Evolutionary conservation across 805 yeast genomes (phyloP).

Genomic region (Ascoidea rubescens): DNA sequence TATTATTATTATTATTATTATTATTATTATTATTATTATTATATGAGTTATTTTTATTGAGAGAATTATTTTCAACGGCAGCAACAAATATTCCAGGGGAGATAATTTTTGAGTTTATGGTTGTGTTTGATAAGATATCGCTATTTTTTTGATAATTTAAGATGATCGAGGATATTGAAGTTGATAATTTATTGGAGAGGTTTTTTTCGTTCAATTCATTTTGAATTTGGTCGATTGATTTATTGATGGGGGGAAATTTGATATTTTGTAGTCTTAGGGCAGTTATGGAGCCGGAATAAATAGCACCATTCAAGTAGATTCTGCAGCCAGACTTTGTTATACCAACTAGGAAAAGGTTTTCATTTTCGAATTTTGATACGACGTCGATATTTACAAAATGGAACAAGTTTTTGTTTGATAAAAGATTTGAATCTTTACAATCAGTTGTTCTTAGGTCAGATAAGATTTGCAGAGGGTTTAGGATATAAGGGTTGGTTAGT

Average conservation of each 20-base stretch:
- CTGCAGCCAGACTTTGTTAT: conserved; percentile 78
- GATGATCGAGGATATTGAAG: conserved; percentile 13
- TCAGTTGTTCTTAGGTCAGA: conserved; percentile 27
- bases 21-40: conserved; percentile 15
- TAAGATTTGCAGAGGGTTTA: conserved; percentile 23
- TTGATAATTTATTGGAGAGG: conserved; percentile 16
- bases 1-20: conserved; percentile 3
- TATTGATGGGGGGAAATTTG: conserved; percentile 41
- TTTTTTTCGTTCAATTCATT: conserved; percentile 15
- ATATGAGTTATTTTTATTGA: not conserved
- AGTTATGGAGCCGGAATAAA: conserved; percentile 20
- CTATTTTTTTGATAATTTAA: conserved; percentile 42
- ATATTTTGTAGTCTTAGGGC: conserved; percentile 33
- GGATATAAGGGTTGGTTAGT: conserved; percentile 25
- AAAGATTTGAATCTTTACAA: conserved; percentile 38
- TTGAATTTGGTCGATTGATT: conserved; percentile 14
- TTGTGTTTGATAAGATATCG: conserved; percentile 39
- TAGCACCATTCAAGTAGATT: conserved; percentile 35
- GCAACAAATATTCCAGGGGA: conserved; percentile 84
- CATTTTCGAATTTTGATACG: conserved; percentile 51
- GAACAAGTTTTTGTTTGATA: conserved; percentile 35
- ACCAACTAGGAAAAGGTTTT: conserved; percentile 60
- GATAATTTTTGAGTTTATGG: conserved; percentile 44
- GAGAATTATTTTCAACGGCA: conserved; percentile 24
- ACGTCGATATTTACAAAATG: conserved; percentile 49